phyloP scores from a whole-genome alignment of 2,329 filamentous ascomycete genomes.

The Fonsecaea pugnacius region DNA sequence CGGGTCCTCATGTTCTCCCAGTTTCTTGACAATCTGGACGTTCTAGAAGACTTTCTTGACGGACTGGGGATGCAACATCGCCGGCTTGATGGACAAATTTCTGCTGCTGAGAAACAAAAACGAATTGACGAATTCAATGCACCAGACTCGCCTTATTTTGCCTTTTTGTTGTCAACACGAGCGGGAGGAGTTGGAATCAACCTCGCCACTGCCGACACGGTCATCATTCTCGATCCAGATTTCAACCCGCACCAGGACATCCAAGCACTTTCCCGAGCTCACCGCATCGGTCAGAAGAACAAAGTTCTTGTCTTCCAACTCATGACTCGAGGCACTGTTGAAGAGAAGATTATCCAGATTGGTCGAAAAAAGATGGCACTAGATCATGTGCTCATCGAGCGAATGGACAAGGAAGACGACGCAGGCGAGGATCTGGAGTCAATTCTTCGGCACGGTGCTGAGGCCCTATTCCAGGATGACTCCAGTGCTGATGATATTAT shows the following conservation, averaged over 20 bases:
- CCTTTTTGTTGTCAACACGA: constrained; percentile 89
- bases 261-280: constrained; percentile 89
- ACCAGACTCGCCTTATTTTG: constrained; percentile 79
- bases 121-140: constrained; percentile 93
- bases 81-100: constrained; percentile 83
- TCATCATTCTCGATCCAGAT: constrained; percentile 95
- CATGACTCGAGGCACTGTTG: constrained; percentile 83
- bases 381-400: constrained; percentile 92
- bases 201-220: constrained; percentile 92
- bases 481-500: constrained; percentile 71
- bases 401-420: constrained; percentile 82
- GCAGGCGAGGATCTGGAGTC: constrained; percentile 80
- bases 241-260: constrained; percentile 99
- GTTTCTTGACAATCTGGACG: constrained; percentile 82
- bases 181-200: constrained; percentile 98
- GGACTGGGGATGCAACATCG: constrained; percentile 74
- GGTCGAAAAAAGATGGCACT: constrained; percentile 95
- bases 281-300: constrained; percentile 94
- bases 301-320: constrained; percentile 96
- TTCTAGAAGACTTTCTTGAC: constrained; percentile 87
- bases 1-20: constrained; percentile 95
- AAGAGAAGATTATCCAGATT: constrained; percentile 96
- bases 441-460: constrained; percentile 84
- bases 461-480: constrained; percentile 80
- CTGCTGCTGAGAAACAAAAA: constrained; percentile 85